Percentiles rank a stretch among this genome's conserved stretches.
These are phyloP conservation scores for Penium margaritaceum DNA, from an alignment of 139 green algal species.

Conservation along the genomic window DNA sequence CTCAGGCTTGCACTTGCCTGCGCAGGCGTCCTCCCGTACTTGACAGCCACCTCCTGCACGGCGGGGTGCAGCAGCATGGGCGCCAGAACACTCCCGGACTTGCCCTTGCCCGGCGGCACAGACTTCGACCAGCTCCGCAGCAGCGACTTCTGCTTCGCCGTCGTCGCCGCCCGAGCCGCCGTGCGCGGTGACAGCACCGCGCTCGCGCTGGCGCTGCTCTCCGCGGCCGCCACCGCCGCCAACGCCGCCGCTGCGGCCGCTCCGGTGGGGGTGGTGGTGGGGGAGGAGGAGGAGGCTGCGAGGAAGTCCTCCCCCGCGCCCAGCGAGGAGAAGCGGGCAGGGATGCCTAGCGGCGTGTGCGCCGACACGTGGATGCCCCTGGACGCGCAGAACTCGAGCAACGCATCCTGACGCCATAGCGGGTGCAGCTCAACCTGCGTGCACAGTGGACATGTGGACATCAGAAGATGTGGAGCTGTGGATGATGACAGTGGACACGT, in stretches of 20 bases:
- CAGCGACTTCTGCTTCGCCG: not conserved
- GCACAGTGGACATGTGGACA: not conserved
- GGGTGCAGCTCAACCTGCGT: constrained; percentile 83
- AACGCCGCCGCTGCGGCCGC: not conserved
- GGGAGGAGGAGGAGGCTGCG: not conserved
- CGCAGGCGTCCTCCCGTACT: constrained; percentile 56
- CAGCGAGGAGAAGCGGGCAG: constrained; percentile 51
- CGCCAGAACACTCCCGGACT: constrained; percentile 22
- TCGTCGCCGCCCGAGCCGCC: not conserved
- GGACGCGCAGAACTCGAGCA: constrained; percentile 56
- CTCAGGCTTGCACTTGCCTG: no score
- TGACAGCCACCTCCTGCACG: constrained; percentile 58
- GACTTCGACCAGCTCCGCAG: not conserved
- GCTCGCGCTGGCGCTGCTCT: not conserved
- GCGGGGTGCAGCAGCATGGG: constrained; percentile 10
- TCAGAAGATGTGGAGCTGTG: no score
- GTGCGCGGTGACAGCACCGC: no score
- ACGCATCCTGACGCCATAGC: constrained; percentile 71
- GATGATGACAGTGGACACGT: not conserved
- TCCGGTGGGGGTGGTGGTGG: not conserved
- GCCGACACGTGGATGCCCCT: constrained; percentile 77
- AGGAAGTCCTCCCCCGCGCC: not conserved
- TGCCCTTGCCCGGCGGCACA: constrained; percentile 2
- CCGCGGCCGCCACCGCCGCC: not conserved
- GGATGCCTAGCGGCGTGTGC: constrained; percentile 76